These are phyloP conservation scores for Kwoniella sp. DNA, from an alignment of 768 basidiomycete genomes.

Conservation along the genomic window DNA sequence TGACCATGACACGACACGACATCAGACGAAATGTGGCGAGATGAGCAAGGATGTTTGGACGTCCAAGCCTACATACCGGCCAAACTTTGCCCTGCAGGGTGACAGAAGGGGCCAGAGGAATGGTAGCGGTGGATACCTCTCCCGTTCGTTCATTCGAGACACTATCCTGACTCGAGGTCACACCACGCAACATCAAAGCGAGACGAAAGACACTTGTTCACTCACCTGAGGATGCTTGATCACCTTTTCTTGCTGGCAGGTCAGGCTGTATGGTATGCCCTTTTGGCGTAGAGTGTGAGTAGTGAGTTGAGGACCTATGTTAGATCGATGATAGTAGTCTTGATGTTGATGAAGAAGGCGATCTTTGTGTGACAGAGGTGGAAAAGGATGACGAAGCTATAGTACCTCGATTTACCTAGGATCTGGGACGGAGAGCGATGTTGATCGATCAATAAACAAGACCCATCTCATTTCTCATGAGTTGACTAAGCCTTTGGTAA, in stretches of 20 bases:
- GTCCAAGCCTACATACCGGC: not conserved
- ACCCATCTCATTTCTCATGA: too few relatives aligned
- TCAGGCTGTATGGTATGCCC: too few relatives aligned
- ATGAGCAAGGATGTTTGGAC: not conserved
- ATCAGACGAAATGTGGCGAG: too few relatives aligned
- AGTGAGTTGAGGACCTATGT: not conserved
- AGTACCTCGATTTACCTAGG: not conserved
- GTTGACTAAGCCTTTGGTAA: not conserved
- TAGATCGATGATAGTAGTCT: not conserved
- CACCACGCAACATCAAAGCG: not conserved
- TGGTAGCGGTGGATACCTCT: not conserved
- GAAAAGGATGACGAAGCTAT: not conserved
- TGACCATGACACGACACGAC: not conserved
- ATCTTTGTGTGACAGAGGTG: not conserved
- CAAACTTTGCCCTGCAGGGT: not conserved
- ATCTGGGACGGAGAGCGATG: not conserved
- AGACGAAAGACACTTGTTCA: too few relatives aligned
- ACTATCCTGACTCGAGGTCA: too few relatives aligned
- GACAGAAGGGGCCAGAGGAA: not conserved
- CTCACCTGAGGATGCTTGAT: too few relatives aligned
- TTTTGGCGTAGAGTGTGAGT: too few relatives aligned
- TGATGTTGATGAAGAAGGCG: not conserved
- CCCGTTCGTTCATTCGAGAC: too few relatives aligned
- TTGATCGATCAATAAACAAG: not conserved
- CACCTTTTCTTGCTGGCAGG: too few relatives aligned